Evolutionary conservation across 192 early-diverging fungal genomes (phyloP).

Genomic region (Coemansia sp.): DNA sequence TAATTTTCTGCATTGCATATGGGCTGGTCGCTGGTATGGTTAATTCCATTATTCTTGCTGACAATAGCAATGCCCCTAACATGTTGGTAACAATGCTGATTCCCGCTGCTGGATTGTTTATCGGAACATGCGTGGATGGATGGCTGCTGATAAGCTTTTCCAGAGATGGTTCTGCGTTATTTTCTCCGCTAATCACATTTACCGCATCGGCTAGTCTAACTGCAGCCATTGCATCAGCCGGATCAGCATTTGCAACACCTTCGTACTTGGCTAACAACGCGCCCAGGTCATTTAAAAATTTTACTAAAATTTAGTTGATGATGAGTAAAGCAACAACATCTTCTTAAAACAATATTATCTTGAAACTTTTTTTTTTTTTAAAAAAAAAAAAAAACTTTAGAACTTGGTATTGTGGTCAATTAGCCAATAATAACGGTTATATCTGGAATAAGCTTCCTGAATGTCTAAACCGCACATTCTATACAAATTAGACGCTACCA

Average conservation of each 20-base stretch:
- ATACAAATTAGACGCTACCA: background rate
- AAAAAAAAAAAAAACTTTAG: no score
- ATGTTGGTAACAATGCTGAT: background rate
- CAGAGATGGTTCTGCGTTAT: background rate
- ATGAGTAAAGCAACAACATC: no score
- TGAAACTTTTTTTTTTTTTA: no score
- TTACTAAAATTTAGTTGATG: no score
- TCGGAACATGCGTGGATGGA: background rate
- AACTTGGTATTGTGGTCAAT: background rate
- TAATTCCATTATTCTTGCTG: background rate
- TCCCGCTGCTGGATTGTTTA: background rate
- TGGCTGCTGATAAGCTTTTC: background rate
- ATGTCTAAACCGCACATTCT: background rate
- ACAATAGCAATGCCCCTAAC: background rate
- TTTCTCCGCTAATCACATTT: background rate
- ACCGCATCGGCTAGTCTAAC: background rate
- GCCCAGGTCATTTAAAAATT: no score
- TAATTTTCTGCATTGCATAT: slow-evolving; percentile 3
- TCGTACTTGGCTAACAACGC: no score
- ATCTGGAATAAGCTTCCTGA: background rate
- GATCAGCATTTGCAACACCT: background rate
- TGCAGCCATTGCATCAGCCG: background rate
- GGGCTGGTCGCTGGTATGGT: background rate
- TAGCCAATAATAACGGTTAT: background rate
- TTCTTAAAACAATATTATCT: no score